These are phyloP conservation scores for Scheffersomyces stambukii DNA, from an alignment of 1,139 yeast genomes.

Conservation along the genomic window DNA sequence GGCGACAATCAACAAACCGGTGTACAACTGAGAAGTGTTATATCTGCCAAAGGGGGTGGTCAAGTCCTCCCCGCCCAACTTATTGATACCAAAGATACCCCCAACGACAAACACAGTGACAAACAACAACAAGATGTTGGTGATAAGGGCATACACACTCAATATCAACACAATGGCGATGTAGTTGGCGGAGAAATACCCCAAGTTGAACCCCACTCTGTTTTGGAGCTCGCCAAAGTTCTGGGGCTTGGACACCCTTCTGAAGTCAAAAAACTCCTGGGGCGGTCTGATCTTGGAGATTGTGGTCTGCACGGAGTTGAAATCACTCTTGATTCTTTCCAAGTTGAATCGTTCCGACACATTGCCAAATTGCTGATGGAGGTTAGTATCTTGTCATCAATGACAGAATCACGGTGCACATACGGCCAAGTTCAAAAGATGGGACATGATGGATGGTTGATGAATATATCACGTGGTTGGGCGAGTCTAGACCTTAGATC, in stretches of 20 bases:
- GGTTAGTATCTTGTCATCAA: constrained; percentile 9
- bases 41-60: constrained; percentile 63
- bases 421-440: constrained; percentile 9
- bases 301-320: constrained; percentile 49
- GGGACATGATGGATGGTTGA: constrained; percentile 7
- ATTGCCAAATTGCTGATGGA: constrained; percentile 9
- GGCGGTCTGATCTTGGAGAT: constrained; percentile 79
- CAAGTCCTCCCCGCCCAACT: constrained; percentile 77
- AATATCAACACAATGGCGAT: constrained; percentile 69
- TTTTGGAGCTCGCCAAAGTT: constrained; percentile 88
- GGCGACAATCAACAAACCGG: constrained; percentile 73
- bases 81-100: constrained; percentile 77
- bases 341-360: constrained; percentile 48
- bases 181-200: constrained; percentile 87
- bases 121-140: constrained; percentile 79
- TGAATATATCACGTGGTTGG: too few species aligned
- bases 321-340: constrained; percentile 45
- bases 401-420: constrained; percentile 2
- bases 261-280: constrained; percentile 88
- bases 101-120: constrained; percentile 65
- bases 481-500: too few species aligned
- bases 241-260: constrained; percentile 84
- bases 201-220: constrained; percentile 80
- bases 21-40: constrained; percentile 82
- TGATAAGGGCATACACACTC: constrained; percentile 55